Base-by-base conservation (phyloP, 139 green algal genomes). In the Deuterostichococcus epilithicus region DNA sequence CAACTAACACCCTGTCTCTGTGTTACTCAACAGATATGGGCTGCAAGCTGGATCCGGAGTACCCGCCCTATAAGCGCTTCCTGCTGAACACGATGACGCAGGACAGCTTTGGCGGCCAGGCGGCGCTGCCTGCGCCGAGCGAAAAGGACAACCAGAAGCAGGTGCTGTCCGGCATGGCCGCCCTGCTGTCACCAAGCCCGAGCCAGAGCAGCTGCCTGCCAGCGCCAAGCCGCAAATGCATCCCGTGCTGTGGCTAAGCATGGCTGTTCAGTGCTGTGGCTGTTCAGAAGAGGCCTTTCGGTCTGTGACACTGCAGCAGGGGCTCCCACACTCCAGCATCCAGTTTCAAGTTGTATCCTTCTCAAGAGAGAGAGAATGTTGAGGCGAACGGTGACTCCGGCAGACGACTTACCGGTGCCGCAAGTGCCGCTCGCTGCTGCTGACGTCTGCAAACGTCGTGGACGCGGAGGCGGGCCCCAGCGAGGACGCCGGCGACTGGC, bases 401-500 rank as follows among this genome's bases (percentile, higher is more conserved):
- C 63, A 59, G 26, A 37, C 45, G 25, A 25, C 83, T 65, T 96
- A 94, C 86, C 84, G 92, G 36, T 97, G 92, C 84, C 82, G 89
- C 45, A 93, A 90, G 81, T 97, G 92, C 81, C 87, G 92, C 26
- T 63, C 65, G 30, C 69, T 91, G 68, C 38, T 96, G 66, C 86
- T 83, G 66, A 94, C 86, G 18, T 59, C 81, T 25, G 47, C 70
- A 32, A 91, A 94, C 58, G 68, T 92, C 30, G 69, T 95, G 39
- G 84, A 89, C 6, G 72, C 86, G 10, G 83, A 89, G 39, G 70
- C 79, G 35, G 90, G 85, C 2, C 70, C 68, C 73, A 30, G 86
- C 79, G 65, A 66, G 37, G 71, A 76, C 38, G 65, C 69, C 63
- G 81, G 89, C 84, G 15, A 72, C 28, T 81, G 72, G 63, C 77